These are phyloP conservation scores for Ambrosiella beaveri DNA, from an alignment of 2,329 filamentous ascomycete genomes.

Conservation along the genomic window DNA sequence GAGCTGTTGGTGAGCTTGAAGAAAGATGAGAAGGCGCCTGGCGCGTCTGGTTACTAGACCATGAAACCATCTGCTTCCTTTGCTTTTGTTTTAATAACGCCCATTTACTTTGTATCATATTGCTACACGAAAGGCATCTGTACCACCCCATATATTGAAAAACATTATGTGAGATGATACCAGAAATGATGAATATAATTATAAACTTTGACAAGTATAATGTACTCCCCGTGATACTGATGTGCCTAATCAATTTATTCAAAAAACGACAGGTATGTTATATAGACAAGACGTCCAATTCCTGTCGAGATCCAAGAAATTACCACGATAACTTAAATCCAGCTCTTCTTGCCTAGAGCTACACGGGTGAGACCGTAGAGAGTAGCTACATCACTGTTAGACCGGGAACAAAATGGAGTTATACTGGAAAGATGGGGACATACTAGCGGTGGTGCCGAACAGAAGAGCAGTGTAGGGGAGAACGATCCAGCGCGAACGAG, in stretches of 20 bases:
- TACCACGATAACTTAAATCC: conserved; percentile 32
- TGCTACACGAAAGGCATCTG: not conserved
- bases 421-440: conserved; percentile 19
- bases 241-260: not conserved
- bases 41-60: conserved; percentile 42
- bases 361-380: conserved; percentile 62
- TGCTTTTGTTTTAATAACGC: conserved; percentile 4
- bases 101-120: not conserved
- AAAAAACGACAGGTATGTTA: not conserved
- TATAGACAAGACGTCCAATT: not conserved
- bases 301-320: not conserved
- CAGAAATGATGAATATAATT: not conserved
- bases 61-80: not conserved
- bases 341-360: conserved; percentile 63
- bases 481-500: conserved; percentile 47
- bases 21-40: conserved; percentile 79
- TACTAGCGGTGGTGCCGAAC: conserved; percentile 46
- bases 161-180: not conserved
- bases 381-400: conserved; percentile 25
- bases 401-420: not conserved
- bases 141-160: not conserved
- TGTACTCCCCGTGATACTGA: not conserved
- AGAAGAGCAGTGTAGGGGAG: conserved; percentile 51
- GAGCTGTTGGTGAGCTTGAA: conserved; percentile 72
- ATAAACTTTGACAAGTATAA: not conserved